phyloP scores from a whole-genome alignment of 768 basidiomycete genomes.

The Tylopilus balloui region DNA sequence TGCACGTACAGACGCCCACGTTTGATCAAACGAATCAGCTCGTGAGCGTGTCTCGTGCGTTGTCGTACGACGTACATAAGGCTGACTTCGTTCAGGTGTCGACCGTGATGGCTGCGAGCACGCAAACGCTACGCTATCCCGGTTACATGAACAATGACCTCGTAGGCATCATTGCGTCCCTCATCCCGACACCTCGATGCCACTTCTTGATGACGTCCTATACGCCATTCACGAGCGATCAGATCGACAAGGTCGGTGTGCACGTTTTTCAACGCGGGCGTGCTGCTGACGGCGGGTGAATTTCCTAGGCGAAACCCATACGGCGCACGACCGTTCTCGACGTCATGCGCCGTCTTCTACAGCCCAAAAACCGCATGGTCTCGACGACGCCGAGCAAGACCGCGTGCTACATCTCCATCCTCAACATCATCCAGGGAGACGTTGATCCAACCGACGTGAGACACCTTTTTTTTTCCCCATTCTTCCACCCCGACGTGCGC shows the following conservation, averaged over 20 bases:
- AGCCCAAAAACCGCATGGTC: slow-evolving; percentile 98
- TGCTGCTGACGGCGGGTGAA: too few relatives aligned
- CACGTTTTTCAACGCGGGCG: too few relatives aligned
- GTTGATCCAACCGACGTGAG: slow-evolving; percentile 94
- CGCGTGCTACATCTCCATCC: slow-evolving; percentile 93
- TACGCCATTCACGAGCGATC: slow-evolving; percentile 96
- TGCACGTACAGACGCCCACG: slow-evolving; percentile 82
- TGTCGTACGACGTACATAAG: background rate
- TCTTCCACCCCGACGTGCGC: too few relatives aligned
- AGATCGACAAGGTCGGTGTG: slow-evolving; percentile 80
- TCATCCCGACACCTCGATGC: slow-evolving; percentile 95
- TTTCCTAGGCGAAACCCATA: slow-evolving; percentile 80
- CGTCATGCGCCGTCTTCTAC: slow-evolving; percentile 95
- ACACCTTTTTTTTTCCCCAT: too few relatives aligned
- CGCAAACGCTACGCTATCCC: slow-evolving; percentile 93
- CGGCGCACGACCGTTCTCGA: slow-evolving; percentile 96
- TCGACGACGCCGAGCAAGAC: slow-evolving; percentile 89
- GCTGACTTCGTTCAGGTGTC: slow-evolving; percentile 57
- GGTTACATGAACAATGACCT: slow-evolving; percentile 99
- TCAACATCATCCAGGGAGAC: slow-evolving; percentile 98
- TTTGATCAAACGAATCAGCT: slow-evolving; percentile 93
- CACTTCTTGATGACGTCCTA: slow-evolving; percentile 99
- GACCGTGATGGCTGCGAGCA: slow-evolving; percentile 97
- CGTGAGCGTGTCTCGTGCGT: slow-evolving; percentile 37
- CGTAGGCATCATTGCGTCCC: slow-evolving; percentile 92